Base-by-base conservation (phyloP, 2,329 filamentous ascomycete species). In the Exophiala aquamarina region DNA sequence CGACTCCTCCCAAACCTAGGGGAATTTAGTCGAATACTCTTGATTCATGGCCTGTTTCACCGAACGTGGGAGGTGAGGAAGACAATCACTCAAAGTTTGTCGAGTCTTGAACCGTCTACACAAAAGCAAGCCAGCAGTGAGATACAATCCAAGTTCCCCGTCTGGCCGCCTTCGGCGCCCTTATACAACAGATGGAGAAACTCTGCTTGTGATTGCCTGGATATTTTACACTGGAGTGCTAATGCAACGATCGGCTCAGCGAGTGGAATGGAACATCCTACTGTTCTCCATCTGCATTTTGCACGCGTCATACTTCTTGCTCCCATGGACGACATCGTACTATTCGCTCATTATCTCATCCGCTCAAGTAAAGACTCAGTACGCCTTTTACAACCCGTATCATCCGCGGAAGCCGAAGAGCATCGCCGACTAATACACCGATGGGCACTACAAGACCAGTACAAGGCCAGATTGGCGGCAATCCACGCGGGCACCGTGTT, bases 171-270 rank as follows among this genome's bases (percentile, higher is more conserved):
- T 4, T 63, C 66, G 3, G 70, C 72, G 13, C 66, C 68, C 2
- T 66, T 69, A 3, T 76, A 71, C 53, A 68, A 68, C 0, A 73
- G 71, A 43, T 70, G 67, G 67, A 63, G 67, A 23, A 70, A 70
- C 47, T 66, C 65, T 44, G 65, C 67, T 10, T 69, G 67, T 28
- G 67, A 70, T 47, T 69, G 66, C 35, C 54, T 82, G 3, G 78
- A 82, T 48, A 70, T 80, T 1, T 65, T 82, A 2, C 78, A 82
- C 54, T 82, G 78, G 78, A 69, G 70, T n/a, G 78, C 78, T 3
- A 80, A 79, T 52, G 72, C 69, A 28, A 70, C 69, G 0, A 71
- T 77, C 17, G 73, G 73, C 8, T 68, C 69, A 31, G 62, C 70
- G 1, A 65, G 67, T 1, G 78, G 77, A 0, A 64, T 74, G 7